Base-by-base conservation (phyloP, 345 rosid species). In the Pistacia integerrima region DNA sequence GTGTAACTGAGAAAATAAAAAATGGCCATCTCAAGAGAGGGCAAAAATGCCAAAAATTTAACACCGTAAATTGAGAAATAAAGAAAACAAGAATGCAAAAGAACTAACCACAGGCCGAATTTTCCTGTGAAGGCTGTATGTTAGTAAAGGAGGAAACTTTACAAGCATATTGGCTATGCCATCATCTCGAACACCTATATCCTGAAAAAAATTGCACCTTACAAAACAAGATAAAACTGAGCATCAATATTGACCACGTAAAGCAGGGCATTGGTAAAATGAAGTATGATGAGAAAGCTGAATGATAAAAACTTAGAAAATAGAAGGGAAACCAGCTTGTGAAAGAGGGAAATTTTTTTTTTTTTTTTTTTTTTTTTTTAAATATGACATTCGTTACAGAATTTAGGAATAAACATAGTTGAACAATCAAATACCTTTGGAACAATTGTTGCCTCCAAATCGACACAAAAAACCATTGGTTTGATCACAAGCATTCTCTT, bases 111-210 rank as follows among this genome's bases (percentile, higher is more conserved):
- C 97, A 3, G 94, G 92, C 73, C 92, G 88, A 75, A 95, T 93
- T 90, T 93, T 95, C 92, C 89, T 93, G 86, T 88, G 44, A 65
- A 94, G 93, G 83, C 90, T 89, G 82, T 89, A 86, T 8, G 97
- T 94, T 74, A 94, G 82, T 60, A 90, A 77, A 4, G 92, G 86
- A 72, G 99, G 98, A 81, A 90, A 95, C 87, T 93, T 95, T 44
- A 86, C 98, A 76, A 95, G 82, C 98, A 95, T 95, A 79, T 93
- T 88, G 55, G 98, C 94, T 12, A 95, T 87, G 72, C 91, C 93
- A 58, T 90, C 94, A 57, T 93, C 90, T 78, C 88, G 85, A 64
- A 95, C 85, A 48, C 99, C 99, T 72, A 95, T 79, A 70, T 93
- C 98, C 83, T 85, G 90, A 61, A 95, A 85, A 85, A 81, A 93